Evolutionary conservation across 257 asterid genomes (phyloP), one percentile per base, ranked within the genome.

Genomic region (Nicotiana obtusifolia): DNA sequence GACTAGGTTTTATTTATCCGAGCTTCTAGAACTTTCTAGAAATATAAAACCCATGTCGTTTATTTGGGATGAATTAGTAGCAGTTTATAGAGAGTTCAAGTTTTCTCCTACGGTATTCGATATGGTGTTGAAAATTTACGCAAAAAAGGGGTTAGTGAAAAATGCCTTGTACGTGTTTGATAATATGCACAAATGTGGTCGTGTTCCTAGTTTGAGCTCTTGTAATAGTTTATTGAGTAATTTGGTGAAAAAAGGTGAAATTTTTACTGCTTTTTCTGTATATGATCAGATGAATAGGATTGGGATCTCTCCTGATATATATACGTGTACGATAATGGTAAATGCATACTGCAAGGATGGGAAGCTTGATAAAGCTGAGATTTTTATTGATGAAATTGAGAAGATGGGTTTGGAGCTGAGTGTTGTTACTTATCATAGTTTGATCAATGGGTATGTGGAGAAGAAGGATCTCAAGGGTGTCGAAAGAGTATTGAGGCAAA

Each of bases 121-220:
- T 88, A 93, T 96, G 88, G 60, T 90, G 69, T 76, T 93, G 59
- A 93, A 88, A 57, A 78, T 85, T 7, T 94, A 83, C 71, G 91
- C 90, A 0, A 92, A 93, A 83, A 93, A 85, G 69, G 94, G 97
- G 80, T 82, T 91, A 91, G 69, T 88, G 31, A 89, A 84, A 77
- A 81, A 92, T 83, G 98, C 98, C 66, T 31, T 94, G 61, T 90
- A 92, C 78, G 78, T 94, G 97, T 96, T 94, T 82, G 99, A 96
- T 85, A 90, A 93, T 84, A 90, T 96, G 99, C 90, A 87, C 54
- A 84, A 88, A 66, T 87, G 94, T 22, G 98, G 98, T 61, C 85
- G 92, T 30, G 22, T 83, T 82, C 99, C 97, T 6, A 92, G 95
- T 83, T 62, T 90, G 93, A 91, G 90, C 4, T 91, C 95, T 56